Conservation (phyloP, 768 basidiomycete genomes). For the Trametopsis cervina region DNA sequence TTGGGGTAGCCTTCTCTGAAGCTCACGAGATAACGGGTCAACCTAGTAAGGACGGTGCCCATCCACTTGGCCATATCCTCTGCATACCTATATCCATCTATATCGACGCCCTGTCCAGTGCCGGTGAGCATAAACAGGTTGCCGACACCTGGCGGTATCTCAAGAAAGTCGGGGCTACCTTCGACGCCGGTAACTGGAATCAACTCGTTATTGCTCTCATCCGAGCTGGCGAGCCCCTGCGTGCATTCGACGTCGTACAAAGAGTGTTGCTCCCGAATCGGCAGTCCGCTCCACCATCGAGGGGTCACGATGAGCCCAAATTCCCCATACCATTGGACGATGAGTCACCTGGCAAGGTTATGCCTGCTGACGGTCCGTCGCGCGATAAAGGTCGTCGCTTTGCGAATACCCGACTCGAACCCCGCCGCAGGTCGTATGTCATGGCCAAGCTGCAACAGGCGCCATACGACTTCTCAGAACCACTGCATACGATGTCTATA, state of each 20-base stretch:
- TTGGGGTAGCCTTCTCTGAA: slow-evolving; percentile 40
- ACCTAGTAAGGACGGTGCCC: neutral
- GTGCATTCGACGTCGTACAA: slow-evolving; percentile 80
- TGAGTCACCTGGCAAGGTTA: slow-evolving; percentile 12
- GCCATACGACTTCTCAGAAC: slow-evolving; percentile 45
- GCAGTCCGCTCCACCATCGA: slow-evolving; percentile 15
- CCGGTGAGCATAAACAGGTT: slow-evolving; percentile 55
- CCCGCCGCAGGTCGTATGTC: neutral
- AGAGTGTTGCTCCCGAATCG: slow-evolving; percentile 62
- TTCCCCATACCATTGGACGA: slow-evolving; percentile 22
- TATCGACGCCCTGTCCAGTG: slow-evolving; percentile 65
- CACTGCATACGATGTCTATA: slow-evolving; percentile 53
- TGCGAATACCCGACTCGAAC: neutral
- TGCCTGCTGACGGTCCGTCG: slow-evolving; percentile 5
- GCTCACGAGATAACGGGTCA: slow-evolving; percentile 28
- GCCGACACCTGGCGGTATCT: slow-evolving; percentile 62
- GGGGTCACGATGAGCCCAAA: slow-evolving; percentile 15
- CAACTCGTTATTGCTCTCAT: slow-evolving; percentile 69
- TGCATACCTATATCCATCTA: slow-evolving; percentile 76
- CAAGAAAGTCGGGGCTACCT: slow-evolving; percentile 56
- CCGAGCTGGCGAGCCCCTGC: slow-evolving; percentile 74
- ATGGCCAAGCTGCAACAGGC: neutral
- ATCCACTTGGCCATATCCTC: slow-evolving; percentile 38
- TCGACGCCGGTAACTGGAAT: slow-evolving; percentile 92
- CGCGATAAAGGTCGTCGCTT: neutral